Evolutionary conservation across 192 early-diverging fungal genomes (phyloP).

Genomic region (Entomortierella parvispora): DNA sequence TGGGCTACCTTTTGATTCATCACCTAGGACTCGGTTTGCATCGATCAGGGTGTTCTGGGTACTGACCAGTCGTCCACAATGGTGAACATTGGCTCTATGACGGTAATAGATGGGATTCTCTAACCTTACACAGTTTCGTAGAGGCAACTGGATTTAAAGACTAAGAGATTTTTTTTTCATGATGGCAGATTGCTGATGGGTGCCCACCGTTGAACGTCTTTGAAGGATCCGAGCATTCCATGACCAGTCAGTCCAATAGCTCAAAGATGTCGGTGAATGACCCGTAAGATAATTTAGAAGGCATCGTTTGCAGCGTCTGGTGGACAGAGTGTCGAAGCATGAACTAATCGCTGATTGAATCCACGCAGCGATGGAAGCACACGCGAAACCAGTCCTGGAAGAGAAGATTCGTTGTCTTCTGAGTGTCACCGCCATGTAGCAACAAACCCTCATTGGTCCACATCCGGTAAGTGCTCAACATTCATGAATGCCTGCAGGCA

Average conservation of each 20-base stretch:
- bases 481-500: too few relatives aligned
- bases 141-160: too few relatives aligned
- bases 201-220: background rate
- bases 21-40: too few relatives aligned
- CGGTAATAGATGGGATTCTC: too few relatives aligned
- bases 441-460: background rate
- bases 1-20: too few relatives aligned
- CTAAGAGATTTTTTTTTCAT: too few relatives aligned
- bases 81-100: too few relatives aligned
- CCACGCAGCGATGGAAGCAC: slow-evolving; percentile 6
- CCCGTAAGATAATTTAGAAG: background rate
- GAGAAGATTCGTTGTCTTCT: background rate
- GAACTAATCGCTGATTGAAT: slow-evolving; percentile 9
- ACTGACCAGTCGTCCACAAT: too few relatives aligned
- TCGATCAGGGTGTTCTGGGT: too few relatives aligned
- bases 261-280: slow-evolving; percentile 3
- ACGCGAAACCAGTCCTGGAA: background rate
- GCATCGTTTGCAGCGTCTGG: background rate
- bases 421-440: background rate
- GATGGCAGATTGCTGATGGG: slow-evolving; percentile 6
- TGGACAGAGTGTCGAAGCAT: background rate
- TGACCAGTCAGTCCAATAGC: background rate
- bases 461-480: too few relatives aligned
- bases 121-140: too few relatives aligned
- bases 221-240: slow-evolving; percentile 8